phyloP scores from a whole-genome alignment of 805 yeast genomes.

The Kluyveromyces siamensis region DNA sequence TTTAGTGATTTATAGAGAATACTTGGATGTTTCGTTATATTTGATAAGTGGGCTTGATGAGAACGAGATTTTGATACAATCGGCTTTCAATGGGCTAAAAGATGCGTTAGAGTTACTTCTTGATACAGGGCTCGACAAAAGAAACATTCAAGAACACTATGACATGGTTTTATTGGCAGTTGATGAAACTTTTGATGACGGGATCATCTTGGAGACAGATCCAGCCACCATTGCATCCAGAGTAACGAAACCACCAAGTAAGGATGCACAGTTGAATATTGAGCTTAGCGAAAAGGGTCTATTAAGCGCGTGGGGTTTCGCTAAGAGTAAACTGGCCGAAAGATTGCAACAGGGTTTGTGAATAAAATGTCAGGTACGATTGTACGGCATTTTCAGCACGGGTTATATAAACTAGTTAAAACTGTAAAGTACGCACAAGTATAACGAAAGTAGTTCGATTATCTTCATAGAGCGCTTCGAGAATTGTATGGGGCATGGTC shows the following conservation, averaged over 20 bases:
- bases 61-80: conserved; percentile 74
- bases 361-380: neutral
- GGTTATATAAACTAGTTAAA: neutral
- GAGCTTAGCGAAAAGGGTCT: conserved; percentile 72
- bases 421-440: neutral
- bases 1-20: conserved; percentile 78
- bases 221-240: conserved; percentile 79
- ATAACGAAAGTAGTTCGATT: neutral
- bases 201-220: conserved; percentile 85
- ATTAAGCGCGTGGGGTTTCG: conserved; percentile 79
- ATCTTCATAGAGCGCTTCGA: too few relatives aligned
- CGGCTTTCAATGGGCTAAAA: conserved; percentile 64
- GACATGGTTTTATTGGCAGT: conserved; percentile 80
- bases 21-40: conserved; percentile 64
- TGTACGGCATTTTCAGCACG: neutral
- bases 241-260: conserved; percentile 79
- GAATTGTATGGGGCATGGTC: neutral
- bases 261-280: conserved; percentile 48
- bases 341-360: conserved; percentile 38
- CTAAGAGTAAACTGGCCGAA: conserved; percentile 60
- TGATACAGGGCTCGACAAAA: conserved; percentile 58
- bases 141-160: conserved; percentile 68
- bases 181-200: conserved; percentile 92
- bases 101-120: conserved; percentile 77
- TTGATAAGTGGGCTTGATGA: conserved; percentile 68